These are phyloP conservation scores for Trichoderma parareesei DNA, from an alignment of 495 filamentous ascomycete species.

Conservation along the genomic window DNA sequence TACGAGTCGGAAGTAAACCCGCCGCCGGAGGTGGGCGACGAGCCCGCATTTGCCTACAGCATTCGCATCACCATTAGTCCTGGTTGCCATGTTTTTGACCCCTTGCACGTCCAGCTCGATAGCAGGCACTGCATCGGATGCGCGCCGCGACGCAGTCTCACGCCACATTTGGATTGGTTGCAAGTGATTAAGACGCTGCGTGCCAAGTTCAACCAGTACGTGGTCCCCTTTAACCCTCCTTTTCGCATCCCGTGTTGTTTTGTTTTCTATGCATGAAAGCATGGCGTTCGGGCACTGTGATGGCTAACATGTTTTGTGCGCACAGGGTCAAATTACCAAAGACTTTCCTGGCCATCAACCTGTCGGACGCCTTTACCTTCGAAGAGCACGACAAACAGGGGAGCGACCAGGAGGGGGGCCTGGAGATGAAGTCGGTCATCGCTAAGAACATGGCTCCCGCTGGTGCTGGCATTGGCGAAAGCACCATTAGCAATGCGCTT, in stretches of 20 bases:
- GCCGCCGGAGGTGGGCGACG: slow-evolving; percentile 31
- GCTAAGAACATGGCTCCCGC: slow-evolving; percentile 3
- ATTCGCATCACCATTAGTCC: slow-evolving; percentile 94
- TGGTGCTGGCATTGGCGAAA: neutral
- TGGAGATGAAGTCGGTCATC: slow-evolving; percentile 23
- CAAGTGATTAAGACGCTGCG: slow-evolving; percentile 86
- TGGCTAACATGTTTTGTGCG: neutral
- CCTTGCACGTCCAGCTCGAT: slow-evolving; percentile 90
- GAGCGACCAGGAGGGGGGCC: slow-evolving; percentile 24
- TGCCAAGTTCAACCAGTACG: slow-evolving; percentile 90
- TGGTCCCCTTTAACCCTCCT: slow-evolving; percentile 12
- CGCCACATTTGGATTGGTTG: slow-evolving; percentile 91
- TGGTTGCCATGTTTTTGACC: slow-evolving; percentile 92
- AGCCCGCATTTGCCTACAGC: slow-evolving; percentile 71
- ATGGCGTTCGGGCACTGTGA: neutral
- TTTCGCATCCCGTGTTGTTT: slow-evolving; percentile 6
- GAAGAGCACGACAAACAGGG: slow-evolving; percentile 40
- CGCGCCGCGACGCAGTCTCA: slow-evolving; percentile 78
- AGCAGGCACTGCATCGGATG: slow-evolving; percentile 91
- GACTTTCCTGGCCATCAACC: slow-evolving; percentile 83
- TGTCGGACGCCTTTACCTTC: slow-evolving; percentile 62
- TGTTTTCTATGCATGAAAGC: neutral
- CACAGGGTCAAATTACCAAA: slow-evolving; percentile 88
- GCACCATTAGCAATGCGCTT: neutral
- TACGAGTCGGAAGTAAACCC: slow-evolving; percentile 83